Evolutionary conservation across 768 basidiomycete species (phyloP).

Genomic region (Hirschioporus abietinus): DNA sequence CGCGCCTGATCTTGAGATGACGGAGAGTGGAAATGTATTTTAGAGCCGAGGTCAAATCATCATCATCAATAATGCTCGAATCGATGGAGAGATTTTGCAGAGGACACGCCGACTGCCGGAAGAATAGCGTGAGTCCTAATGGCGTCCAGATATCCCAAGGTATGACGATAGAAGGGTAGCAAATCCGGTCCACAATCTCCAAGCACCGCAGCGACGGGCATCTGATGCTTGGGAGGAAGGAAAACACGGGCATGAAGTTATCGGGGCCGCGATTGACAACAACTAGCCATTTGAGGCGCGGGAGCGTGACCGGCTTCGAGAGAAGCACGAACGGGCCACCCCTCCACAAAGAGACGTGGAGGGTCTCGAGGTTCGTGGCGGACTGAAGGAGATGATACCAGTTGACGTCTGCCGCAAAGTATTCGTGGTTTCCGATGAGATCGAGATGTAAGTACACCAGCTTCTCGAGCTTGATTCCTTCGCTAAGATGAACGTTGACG

Average conservation of each 20-base stretch:
- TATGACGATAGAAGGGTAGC: too few relatives aligned
- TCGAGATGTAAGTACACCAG: background rate
- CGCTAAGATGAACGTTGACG: background rate
- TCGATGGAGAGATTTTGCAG: background rate
- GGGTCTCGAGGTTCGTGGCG: background rate
- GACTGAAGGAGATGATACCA: background rate
- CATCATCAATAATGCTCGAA: background rate
- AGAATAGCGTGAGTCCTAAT: background rate
- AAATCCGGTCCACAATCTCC: background rate
- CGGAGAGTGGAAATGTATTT: background rate
- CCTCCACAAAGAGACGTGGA: background rate
- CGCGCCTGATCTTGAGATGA: background rate
- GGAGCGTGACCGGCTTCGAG: background rate
- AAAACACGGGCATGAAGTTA: background rate
- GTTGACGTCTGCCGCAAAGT: background rate
- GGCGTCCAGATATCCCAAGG: background rate
- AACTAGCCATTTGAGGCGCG: background rate
- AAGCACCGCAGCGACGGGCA: background rate
- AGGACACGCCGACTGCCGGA: background rate
- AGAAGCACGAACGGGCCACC: background rate
- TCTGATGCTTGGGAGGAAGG: background rate
- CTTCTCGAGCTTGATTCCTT: background rate
- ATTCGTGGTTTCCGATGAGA: background rate
- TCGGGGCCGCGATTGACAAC: background rate
- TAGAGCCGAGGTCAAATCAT: background rate